Conservation (phyloP, 345 rosid genomes). For the Citrus trifoliata region DNA sequence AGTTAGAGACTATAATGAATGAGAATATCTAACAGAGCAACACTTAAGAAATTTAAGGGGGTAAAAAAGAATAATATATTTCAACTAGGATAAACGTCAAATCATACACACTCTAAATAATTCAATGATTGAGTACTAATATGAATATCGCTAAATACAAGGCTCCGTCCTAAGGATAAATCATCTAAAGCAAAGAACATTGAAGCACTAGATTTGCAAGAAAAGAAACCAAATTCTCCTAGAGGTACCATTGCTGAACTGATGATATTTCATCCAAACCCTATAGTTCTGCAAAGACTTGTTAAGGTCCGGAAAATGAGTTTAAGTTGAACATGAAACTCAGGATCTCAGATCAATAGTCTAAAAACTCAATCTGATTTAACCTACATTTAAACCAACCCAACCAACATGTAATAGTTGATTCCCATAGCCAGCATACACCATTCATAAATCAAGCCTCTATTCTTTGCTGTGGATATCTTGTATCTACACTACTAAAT, state of each 20-base stretch:
- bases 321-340: background rate
- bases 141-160: background rate
- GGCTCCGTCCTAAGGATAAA: background rate
- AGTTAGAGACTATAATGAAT: background rate
- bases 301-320: background rate
- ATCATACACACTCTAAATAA: background rate
- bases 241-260: background rate
- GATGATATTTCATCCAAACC: background rate
- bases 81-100: conserved; percentile 1
- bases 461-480: background rate
- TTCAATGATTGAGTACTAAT: background rate
- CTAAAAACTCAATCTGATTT: background rate
- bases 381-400: background rate
- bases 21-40: background rate
- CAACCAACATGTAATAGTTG: background rate
- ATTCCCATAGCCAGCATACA: background rate
- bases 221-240: background rate
- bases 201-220: background rate
- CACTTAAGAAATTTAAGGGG: background rate
- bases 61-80: background rate
- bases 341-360: background rate
- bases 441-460: background rate
- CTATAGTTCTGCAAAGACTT: background rate
- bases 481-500: background rate
- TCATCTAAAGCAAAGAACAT: background rate